These are phyloP conservation scores for Colletotrichum noveboracense DNA, from an alignment of 2,329 filamentous ascomycete species.

Conservation along the genomic window DNA sequence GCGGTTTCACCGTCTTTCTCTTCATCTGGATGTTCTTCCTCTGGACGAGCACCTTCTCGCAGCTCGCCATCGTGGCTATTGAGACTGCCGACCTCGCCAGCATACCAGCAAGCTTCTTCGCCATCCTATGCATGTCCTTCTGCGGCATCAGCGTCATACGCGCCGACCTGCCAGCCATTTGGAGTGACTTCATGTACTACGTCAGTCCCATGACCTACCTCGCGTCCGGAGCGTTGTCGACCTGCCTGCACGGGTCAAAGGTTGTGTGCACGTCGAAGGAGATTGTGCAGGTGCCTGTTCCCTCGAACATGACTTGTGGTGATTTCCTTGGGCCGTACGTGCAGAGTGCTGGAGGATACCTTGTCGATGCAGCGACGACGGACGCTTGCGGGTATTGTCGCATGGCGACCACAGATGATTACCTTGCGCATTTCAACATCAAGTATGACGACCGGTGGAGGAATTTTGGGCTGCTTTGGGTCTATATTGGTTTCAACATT, in stretches of 20 bases:
- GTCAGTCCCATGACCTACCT: constrained; percentile 33
- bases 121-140: constrained; percentile 22
- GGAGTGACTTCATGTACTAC: constrained; percentile 26
- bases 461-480: constrained; percentile 55
- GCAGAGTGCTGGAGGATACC: constrained; percentile 10
- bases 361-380: constrained; percentile 33
- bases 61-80: constrained; percentile 19
- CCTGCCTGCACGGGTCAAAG: constrained; percentile 25
- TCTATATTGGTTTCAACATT: constrained; percentile 59
- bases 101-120: constrained; percentile 15
- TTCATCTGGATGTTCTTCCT: constrained; percentile 24
- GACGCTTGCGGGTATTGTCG: constrained; percentile 50
- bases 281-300: constrained; percentile 18
- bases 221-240: constrained; percentile 29
- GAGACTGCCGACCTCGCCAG: constrained; percentile 20
- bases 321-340: constrained; percentile 20
- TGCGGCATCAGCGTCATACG: constrained; percentile 23
- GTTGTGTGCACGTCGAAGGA: constrained; percentile 21
- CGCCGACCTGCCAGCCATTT: constrained; percentile 14
- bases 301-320: constrained; percentile 16
- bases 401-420: constrained; percentile 40
- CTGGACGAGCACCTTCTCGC: constrained; percentile 23
- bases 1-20: constrained; percentile 21
- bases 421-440: constrained; percentile 43
- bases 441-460: constrained; percentile 58